phyloP scores from a whole-genome alignment of 2,329 filamentous ascomycete genomes.

The Plenodomus lindquistii region DNA sequence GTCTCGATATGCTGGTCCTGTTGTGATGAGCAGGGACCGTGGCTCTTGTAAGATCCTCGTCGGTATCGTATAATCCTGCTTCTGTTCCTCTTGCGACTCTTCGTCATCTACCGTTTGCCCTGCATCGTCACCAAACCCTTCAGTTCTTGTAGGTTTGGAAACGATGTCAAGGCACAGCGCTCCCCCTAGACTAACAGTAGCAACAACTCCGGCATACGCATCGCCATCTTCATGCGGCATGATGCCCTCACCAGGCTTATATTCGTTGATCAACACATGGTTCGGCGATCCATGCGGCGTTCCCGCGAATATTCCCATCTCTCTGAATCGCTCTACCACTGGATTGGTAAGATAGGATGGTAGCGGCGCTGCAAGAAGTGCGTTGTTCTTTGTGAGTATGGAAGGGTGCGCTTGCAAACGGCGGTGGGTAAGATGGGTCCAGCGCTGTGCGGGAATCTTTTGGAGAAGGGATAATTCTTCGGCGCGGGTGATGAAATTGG shows the following conservation, averaged over 20 bases:
- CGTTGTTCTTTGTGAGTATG: constrained; percentile 70
- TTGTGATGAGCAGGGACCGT: constrained; percentile 76
- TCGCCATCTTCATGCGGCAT: constrained; percentile 95
- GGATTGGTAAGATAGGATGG: constrained; percentile 76
- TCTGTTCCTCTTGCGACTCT: not conserved
- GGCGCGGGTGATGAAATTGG: constrained; percentile 76
- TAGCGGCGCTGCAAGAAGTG: constrained; percentile 72
- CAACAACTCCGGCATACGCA: constrained; percentile 86
- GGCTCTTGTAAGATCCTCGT: constrained; percentile 78
- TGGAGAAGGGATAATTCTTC: constrained; percentile 74
- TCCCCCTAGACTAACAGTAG: constrained; percentile 83
- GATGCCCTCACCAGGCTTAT: constrained; percentile 84
- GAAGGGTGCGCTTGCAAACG: constrained; percentile 91
- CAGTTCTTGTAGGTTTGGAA: constrained; percentile 44
- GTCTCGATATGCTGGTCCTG: constrained; percentile 67
- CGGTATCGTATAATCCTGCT: constrained; percentile 24
- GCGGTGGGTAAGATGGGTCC: constrained; percentile 86
- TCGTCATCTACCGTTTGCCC: constrained; percentile 18
- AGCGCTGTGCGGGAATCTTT: constrained; percentile 64
- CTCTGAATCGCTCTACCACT: constrained; percentile 62
- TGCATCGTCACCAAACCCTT: constrained; percentile 51
- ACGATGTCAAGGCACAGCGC: constrained; percentile 79
- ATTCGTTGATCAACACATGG: constrained; percentile 94
- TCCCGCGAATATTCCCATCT: constrained; percentile 56
- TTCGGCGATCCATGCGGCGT: constrained; percentile 81